A percentile compares a stretch with the other conserved stretches of the same genome.
Evolutionary conservation across 805 yeast species (phyloP).

Genomic region (Candida nemodendra): DNA sequence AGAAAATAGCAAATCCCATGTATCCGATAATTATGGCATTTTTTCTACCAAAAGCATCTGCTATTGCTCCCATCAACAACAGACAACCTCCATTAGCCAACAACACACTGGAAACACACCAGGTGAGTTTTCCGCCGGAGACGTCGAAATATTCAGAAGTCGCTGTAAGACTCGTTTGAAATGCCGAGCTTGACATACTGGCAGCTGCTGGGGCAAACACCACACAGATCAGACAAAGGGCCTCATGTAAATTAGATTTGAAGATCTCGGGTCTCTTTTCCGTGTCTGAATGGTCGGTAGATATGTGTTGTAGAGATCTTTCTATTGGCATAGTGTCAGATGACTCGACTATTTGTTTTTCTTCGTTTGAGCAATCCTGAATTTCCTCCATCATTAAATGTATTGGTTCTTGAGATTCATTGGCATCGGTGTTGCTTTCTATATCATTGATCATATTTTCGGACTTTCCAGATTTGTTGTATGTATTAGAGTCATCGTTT

Average conservation of each 20-base stretch:
- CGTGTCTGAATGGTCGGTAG: no score
- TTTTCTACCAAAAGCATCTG: constrained; percentile 48
- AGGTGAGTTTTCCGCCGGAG: constrained; percentile 41
- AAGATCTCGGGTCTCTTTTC: constrained; percentile 39
- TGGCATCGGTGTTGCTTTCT: no score
- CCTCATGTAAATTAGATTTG: constrained; percentile 33
- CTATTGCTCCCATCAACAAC: constrained; percentile 44
- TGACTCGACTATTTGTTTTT: no score
- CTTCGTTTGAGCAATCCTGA: no score
- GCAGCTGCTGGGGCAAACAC: constrained; percentile 44
- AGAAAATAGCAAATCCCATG: constrained; percentile 30
- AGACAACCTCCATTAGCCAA: constrained; percentile 45
- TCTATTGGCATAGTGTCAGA: no score
- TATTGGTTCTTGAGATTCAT: no score
- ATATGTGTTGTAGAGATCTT: no score
- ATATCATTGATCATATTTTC: no score
- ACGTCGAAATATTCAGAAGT: constrained; percentile 36
- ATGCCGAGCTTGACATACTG: constrained; percentile 36
- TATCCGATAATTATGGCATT: constrained; percentile 37
- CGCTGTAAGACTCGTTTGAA: constrained; percentile 36
- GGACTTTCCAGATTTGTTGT: no score
- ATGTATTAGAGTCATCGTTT: no score
- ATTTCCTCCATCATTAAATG: no score
- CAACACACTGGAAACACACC: constrained; percentile 41
- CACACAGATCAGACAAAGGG: constrained; percentile 31